Percentiles rank a stretch among this genome's conserved stretches.
Conservation (phyloP, 2,329 filamentous ascomycete genomes). For the Ambrosiella beaveri region DNA sequence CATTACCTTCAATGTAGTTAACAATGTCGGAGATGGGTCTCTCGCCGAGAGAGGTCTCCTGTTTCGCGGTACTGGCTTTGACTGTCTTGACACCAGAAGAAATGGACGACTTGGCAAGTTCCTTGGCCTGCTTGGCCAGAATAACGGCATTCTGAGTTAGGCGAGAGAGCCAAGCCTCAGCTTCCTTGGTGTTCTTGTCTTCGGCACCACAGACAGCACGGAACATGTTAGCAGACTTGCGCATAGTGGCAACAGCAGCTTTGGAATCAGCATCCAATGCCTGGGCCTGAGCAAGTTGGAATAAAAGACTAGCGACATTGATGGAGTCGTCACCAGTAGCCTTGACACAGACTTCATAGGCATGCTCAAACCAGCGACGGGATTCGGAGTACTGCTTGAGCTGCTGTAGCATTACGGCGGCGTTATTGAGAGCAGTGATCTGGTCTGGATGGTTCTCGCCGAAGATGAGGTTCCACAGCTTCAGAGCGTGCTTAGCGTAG, state of each 20-base stretch:
- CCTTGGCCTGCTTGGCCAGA: constrained; percentile 86
- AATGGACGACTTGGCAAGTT: constrained; percentile 57
- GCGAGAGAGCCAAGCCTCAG: constrained; percentile 90
- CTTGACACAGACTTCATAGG: constrained; percentile 71
- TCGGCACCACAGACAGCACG: constrained; percentile 67
- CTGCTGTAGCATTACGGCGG: constrained; percentile 93
- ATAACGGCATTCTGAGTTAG: constrained; percentile 88
- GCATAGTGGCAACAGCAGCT: constrained; percentile 80
- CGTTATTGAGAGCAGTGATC: constrained; percentile 97
- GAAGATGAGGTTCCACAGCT: constrained; percentile 95
- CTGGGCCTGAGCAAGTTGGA: constrained; percentile 90
- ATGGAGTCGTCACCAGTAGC: constrained; percentile 80
- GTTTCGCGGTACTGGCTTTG: background rate
- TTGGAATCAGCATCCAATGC: constrained; percentile 93
- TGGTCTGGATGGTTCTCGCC: constrained; percentile 87
- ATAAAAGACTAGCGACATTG: constrained; percentile 84
- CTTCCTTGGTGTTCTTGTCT: constrained; percentile 96
- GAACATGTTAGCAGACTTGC: constrained; percentile 94
- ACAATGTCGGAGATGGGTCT: constrained; percentile 85
- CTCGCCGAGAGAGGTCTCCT: constrained; percentile 37
- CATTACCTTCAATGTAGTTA: constrained; percentile 78
- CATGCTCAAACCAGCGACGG: constrained; percentile 90
- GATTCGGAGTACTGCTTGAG: constrained; percentile 92
- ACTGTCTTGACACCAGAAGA: constrained; percentile 27
- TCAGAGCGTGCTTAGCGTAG: constrained; percentile 82